Base-by-base conservation (phyloP, 345 rosid genomes). In the Hevea brasiliensis region DNA sequence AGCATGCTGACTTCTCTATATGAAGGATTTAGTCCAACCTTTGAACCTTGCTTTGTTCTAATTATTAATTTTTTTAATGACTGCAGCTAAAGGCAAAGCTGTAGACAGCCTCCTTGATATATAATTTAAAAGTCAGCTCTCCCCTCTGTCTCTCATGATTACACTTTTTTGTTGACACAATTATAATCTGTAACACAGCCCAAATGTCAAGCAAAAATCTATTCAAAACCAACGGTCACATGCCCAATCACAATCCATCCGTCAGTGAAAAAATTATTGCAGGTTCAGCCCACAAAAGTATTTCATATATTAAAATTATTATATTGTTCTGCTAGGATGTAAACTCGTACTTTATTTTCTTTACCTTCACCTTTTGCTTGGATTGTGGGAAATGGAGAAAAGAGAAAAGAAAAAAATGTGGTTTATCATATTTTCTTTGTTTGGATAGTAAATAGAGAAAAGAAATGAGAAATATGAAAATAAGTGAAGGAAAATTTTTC, bases 191-290 rank as follows among this genome's bases (percentile, higher is more conserved):
- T 14, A 29, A 67, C 56, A 45, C 29, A 55, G 44, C 70, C 55
- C 71, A 65, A 24, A 24, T 14, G 53, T 7, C 57, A 51, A 74
- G 29, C 54, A 50, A 68, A 68, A 51, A 42, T 74, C 62, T 72
- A 51, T 78, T 75, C 71, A 44, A 70, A 72, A 72, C 75, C 42
- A 74, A 67, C 74, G 69, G 77, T 74, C 78, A 54, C 65, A 70
- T 68, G 51, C 67, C 61, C 24, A 67, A 61, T 50, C 47, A 72
- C 75, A 68, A 47, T 32, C 20, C n/a, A 35, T 45, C 71, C 55
- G 20, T 65, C 15, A n/a, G 65, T 10, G 9, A 51, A 35, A 42
- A 35, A 62, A 48, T 41, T n/a, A n/a, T n/a, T n/a, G n/a, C n/a
- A n/a, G n/a, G n/a, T 32, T 32, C 2, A 32, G 4, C 68, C 53